Conservation (phyloP, 768 basidiomycete species). For the Boletus rufocinnamomeus region DNA sequence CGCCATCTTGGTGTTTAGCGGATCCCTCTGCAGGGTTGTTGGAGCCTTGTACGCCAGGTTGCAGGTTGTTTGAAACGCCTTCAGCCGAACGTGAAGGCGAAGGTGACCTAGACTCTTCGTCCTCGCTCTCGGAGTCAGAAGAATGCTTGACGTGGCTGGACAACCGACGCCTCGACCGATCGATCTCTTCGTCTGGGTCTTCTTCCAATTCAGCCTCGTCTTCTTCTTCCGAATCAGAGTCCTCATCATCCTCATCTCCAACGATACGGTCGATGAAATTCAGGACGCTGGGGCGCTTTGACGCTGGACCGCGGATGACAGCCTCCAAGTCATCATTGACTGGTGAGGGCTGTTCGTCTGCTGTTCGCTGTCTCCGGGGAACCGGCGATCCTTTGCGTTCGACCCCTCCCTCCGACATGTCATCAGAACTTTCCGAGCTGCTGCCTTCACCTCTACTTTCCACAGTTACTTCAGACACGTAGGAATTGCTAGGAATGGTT, state of each 20-base stretch:
- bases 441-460: conserved; percentile 43
- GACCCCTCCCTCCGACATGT: conserved; percentile 20
- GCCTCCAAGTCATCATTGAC: conserved; percentile 39
- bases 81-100: conserved; percentile 25
- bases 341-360: conserved; percentile 3
- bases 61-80: conserved; percentile 35
- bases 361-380: neutral
- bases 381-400: conserved; percentile 15
- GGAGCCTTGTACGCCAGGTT: conserved; percentile 29
- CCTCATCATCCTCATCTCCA: conserved; percentile 36
- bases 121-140: conserved; percentile 39
- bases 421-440: conserved; percentile 39
- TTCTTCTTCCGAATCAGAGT: conserved; percentile 42
- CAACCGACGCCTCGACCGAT: conserved; percentile 35
- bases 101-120: conserved; percentile 26
- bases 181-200: conserved; percentile 37
- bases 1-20: neutral
- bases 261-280: conserved; percentile 34
- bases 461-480: conserved; percentile 39
- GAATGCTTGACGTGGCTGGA: conserved; percentile 35
- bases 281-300: conserved; percentile 20
- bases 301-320: conserved; percentile 44
- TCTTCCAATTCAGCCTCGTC: conserved; percentile 46
- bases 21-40: neutral
- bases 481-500: conserved; percentile 34